These are phyloP conservation scores for Magnolia kwangsiensis DNA, from an alignment of 164 flowering plant genomes.

Conservation along the genomic window DNA sequence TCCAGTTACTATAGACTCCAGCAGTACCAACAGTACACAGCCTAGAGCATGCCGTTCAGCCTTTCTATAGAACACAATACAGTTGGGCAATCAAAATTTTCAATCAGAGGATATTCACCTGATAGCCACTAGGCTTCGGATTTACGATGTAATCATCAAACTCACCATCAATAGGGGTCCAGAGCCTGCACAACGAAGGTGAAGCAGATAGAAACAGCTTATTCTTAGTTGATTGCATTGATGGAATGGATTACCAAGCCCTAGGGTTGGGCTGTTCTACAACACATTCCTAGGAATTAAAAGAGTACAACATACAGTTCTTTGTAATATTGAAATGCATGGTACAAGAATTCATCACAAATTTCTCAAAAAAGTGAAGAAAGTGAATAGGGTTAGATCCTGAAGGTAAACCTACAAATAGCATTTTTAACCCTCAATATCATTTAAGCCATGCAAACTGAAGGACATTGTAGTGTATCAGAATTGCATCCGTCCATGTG, in stretches of 20 bases:
- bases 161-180: constrained; percentile 94
- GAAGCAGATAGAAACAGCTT: neutral
- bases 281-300: neutral
- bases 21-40: no score
- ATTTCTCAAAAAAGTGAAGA: neutral
- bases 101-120: constrained; percentile 42
- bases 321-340: neutral
- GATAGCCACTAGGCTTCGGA: constrained; percentile 97
- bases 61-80: no score
- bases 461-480: neutral
- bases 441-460: neutral
- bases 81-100: no score
- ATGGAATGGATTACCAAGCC: neutral
- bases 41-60: no score
- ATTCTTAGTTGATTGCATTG: neutral
- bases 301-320: neutral
- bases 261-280: neutral
- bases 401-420: neutral
- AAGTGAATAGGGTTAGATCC: neutral
- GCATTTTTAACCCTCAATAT: neutral
- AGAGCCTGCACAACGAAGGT: constrained; percentile 53
- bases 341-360: neutral
- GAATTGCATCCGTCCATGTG: neutral
- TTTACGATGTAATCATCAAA: constrained; percentile 94
- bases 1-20: no score